Base-by-base conservation (phyloP, 305 asterid genomes). In the Fraxinus dipetala region DNA sequence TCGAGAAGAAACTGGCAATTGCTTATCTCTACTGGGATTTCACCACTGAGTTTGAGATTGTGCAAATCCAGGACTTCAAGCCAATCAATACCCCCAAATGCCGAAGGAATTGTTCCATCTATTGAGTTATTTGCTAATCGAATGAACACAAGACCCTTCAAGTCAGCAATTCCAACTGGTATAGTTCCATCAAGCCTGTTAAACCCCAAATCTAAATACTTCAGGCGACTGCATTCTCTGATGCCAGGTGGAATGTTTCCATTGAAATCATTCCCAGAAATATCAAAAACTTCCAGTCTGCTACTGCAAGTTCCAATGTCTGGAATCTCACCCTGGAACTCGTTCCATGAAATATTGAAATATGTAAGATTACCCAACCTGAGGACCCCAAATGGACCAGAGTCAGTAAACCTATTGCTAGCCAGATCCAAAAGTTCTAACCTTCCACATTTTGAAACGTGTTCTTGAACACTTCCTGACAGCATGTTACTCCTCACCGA, bases 351-450 rank as follows among this genome's bases (percentile, higher is more conserved):
- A 63, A 90, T 78, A 84, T 93, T 93, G 90, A 92, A 92, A 84
- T 94, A 85, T 0, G 91, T 78, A 28, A 95, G 82, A 56, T 91
- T 93, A 28, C 81, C 69, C n/a, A 84, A 79, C 7, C 83, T 87
- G 80, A 95, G 83, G 83, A 83, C 89, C 84, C 84, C 91, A 79
- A 92, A 90, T 5, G 97, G 97, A 34, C 90, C 87, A 2, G 79
- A 34, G 22, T 94, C 96, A 2, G 85, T 85, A 83, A 92, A 94
- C 86, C 78, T 61, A 85, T 94, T 94, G 87, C 89, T 88, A 69
- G 97, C 93, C 72, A 93, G 93, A 89, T 95, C 99, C 90, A 95
- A 88, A 85, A 93, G 90, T 80, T 88, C 93, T 90, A 95, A 88
- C n/a, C 88, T 87, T 79, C 82, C 72, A 79, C 99, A 93, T 18